Percentiles rank a stretch among this genome's conserved stretches.
Conservation (phyloP, 208 protist genomes). For the Acanthamoeba lenticulata region DNA sequence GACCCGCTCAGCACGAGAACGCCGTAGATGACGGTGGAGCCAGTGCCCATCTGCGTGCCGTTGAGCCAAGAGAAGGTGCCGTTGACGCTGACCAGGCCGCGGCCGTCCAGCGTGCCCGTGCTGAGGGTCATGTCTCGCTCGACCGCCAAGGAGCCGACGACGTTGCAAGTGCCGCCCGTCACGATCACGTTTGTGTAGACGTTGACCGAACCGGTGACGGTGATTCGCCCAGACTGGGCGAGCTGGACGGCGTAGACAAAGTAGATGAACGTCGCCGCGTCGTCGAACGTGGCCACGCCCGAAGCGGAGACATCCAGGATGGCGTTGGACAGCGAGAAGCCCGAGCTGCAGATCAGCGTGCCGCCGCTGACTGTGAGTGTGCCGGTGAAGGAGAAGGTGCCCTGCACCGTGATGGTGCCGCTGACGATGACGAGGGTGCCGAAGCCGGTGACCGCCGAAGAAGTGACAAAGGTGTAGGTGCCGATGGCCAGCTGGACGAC, state of each 20-base stretch:
- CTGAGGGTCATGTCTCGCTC: slow-evolving; percentile 25
- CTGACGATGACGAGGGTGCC: neutral
- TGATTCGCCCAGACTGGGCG: neutral
- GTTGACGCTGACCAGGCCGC: slow-evolving; percentile 41
- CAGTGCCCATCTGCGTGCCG: slow-evolving; percentile 38
- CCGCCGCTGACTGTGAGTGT: neutral
- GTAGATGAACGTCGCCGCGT: neutral
- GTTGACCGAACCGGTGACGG: slow-evolving; percentile 2
- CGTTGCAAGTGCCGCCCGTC: slow-evolving; percentile 34
- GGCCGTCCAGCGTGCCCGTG: slow-evolving; percentile 40
- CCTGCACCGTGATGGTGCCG: neutral
- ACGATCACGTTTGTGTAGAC: neutral
- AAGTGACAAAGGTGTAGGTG: slow-evolving; percentile 10
- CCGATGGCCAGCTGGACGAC: neutral
- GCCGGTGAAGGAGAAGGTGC: neutral
- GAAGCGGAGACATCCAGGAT: neutral
- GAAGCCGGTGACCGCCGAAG: neutral
- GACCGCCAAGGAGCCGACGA: neutral
- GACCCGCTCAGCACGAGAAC: slow-evolving; percentile 24
- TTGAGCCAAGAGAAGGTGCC: slow-evolving; percentile 61
- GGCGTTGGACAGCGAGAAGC: neutral
- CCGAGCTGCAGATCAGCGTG: neutral
- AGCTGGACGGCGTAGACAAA: neutral
- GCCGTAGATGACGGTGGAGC: slow-evolving; percentile 48
- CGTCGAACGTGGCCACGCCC: slow-evolving; percentile 8